A percentile compares a stretch with the other conserved stretches of the same genome.
Evolutionary conservation across 2,329 filamentous ascomycete species (phyloP).

Genomic region (Paecilomyces variotii): DNA sequence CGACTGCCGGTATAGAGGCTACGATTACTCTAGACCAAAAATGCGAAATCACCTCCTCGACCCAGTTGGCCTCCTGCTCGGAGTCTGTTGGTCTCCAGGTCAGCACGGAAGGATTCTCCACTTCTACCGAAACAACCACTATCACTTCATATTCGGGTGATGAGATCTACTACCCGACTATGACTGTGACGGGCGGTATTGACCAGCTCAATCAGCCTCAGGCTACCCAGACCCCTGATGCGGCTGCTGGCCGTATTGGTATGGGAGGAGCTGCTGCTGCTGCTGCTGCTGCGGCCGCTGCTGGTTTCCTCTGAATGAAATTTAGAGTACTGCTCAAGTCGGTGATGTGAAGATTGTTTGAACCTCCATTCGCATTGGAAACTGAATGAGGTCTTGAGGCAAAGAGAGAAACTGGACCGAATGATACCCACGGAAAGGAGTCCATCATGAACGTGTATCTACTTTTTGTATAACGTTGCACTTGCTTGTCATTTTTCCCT

Average conservation of each 20-base stretch:
- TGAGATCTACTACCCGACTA: constrained; percentile 7
- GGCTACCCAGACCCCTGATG: constrained; percentile 5
- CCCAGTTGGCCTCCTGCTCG: constrained; percentile 9
- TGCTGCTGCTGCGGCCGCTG: constrained; percentile 31
- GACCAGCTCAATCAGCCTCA: constrained; percentile 9
- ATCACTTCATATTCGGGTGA: constrained; percentile 1
- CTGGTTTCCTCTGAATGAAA: background rate
- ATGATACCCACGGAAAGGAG: background rate
- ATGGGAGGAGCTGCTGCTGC: constrained; percentile 16
- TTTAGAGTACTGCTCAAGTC: background rate
- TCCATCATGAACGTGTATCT: background rate
- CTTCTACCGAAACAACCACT: constrained; percentile 3
- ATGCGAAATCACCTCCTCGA: constrained; percentile 11
- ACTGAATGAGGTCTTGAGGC: background rate
- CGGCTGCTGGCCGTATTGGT: constrained; percentile 5
- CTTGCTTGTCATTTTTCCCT: too few relatives aligned
- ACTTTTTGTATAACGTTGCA: background rate
- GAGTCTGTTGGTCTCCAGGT: constrained; percentile 1
- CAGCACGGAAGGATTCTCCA: background rate
- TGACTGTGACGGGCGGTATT: constrained; percentile 11
- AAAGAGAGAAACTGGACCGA: background rate
- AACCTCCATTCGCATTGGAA: background rate
- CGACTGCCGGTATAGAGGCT: constrained; percentile 1
- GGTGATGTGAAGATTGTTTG: background rate
- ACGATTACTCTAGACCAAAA: constrained; percentile 5